These are phyloP conservation scores for Takakia lepidozioides DNA, from an alignment of 225 moss, liverwort and hornwort genomes.

Conservation along the genomic window DNA sequence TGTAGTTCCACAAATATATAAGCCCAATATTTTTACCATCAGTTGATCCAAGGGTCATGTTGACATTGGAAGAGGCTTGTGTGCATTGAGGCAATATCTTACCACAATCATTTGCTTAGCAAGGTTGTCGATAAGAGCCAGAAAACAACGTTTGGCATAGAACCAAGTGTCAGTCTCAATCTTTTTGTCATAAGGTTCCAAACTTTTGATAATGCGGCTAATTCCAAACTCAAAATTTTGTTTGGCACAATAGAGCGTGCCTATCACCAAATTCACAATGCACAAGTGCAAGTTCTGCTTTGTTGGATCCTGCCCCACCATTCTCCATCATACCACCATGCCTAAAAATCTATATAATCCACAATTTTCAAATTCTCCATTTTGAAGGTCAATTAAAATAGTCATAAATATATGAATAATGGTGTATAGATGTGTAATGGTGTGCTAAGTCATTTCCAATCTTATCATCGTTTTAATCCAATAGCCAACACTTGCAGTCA, in stretches of 20 bases:
- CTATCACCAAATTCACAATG: conserved; percentile 81
- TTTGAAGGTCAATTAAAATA: too few relatives aligned
- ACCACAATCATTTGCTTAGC: conserved; percentile 91
- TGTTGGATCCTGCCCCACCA: conserved; percentile 36
- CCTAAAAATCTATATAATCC: too few relatives aligned
- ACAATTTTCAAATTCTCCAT: too few relatives aligned
- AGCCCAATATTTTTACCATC: neutral
- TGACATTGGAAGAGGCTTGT: neutral
- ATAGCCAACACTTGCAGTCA: too few relatives aligned
- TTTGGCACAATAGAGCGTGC: conserved; percentile 80
- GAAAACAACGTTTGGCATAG: conserved; percentile 69
- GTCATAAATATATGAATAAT: too few relatives aligned
- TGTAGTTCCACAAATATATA: neutral
- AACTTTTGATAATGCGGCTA: conserved; percentile 66
- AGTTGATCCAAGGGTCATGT: neutral
- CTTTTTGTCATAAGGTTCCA: conserved; percentile 68
- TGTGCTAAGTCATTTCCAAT: too few relatives aligned
- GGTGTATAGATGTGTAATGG: too few relatives aligned
- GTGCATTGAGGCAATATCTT: neutral
- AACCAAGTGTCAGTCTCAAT: conserved; percentile 87
- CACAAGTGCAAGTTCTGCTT: conserved; percentile 64
- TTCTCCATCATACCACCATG: neutral
- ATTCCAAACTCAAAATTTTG: conserved; percentile 96
- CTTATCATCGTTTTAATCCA: too few relatives aligned
- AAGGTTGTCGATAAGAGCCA: conserved; percentile 65